Evolutionary conservation across 2,329 filamentous ascomycete species (phyloP), one percentile per base, ranked within the genome.

Genomic region (Colletotrichum sp.): DNA sequence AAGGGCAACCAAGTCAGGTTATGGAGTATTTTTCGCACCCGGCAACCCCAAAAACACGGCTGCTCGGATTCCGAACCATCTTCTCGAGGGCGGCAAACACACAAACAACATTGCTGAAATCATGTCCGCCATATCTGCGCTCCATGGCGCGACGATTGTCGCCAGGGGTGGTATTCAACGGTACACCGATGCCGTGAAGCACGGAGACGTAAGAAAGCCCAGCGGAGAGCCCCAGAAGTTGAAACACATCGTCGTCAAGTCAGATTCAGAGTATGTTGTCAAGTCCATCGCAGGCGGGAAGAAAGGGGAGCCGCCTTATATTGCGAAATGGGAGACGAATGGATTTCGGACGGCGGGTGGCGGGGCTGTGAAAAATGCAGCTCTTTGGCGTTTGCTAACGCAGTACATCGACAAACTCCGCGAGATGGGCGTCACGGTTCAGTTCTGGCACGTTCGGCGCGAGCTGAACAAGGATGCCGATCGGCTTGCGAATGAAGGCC

Each of bases 371-470:
- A 63, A 63, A 2, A 63, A 63, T 2, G 28, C 32, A 22, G 28
- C 30, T 15, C 30, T 63, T 13, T 36, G 59, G 59, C 26, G 16
- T 12, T 3, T 30, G 57, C 26, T 60, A 6, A 1, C 0, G 28
- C 9, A 24, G 0, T 15, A 24, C 18, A n/a, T 63, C 18, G 30
- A 18, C n/a, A n/a, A 36, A 28, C 59, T 32, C 6, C n/a, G 12
- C 9, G 30, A 63, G 1, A 24, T 2, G 18, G 59, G 59, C 3
- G 32, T 34, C 0, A 22, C 15, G 1, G 59, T 63, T 1, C 10
- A 63, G 59, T 63, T 63, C 28, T 63, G 59, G 59, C 59, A 63
- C 32, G 59, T 63, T 30, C 59, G 28, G 8, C 28, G 59, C 9
- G 32, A 34, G 16, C 15, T n/a, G 12, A 63, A 63, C 30, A 32